Evolutionary conservation across 2,329 filamentous ascomycete genomes (phyloP).

Genomic region (Coniella lustricola): DNA sequence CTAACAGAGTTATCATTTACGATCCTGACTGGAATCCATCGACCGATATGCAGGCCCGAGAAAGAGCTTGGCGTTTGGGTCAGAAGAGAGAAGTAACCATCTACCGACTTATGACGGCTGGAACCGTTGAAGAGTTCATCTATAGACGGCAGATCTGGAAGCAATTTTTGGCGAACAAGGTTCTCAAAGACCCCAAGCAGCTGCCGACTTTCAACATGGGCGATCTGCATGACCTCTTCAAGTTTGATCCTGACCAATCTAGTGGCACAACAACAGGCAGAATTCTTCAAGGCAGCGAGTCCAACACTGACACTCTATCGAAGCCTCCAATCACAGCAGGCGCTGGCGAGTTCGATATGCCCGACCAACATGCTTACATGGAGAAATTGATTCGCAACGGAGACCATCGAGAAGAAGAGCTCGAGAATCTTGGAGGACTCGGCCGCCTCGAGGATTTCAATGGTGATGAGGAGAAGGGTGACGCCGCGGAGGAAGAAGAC

Average conservation of each 20-base stretch:
- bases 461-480: constrained; percentile 38
- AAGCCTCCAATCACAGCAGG: constrained; percentile 14
- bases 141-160: constrained; percentile 99
- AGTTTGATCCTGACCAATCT: constrained; percentile 59
- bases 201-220: constrained; percentile 83
- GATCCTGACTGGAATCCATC: constrained; percentile 99
- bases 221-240: constrained; percentile 89
- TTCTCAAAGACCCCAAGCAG: constrained; percentile 89
- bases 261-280: constrained; percentile 75
- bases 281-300: constrained; percentile 82
- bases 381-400: constrained; percentile 10
- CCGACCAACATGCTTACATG: constrained; percentile 9
- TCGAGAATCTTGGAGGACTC: constrained; percentile 41
- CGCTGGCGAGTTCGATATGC: constrained; percentile 12
- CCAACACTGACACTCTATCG: constrained; percentile 34
- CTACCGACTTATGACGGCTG: constrained; percentile 94
- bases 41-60: constrained; percentile 88
- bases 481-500: constrained; percentile 49
- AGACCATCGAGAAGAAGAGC: constrained; percentile 23
- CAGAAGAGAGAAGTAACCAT: constrained; percentile 95
- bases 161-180: constrained; percentile 94
- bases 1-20: constrained; percentile 94
- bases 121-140: constrained; percentile 98
- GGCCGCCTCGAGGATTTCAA: constrained; percentile 59
- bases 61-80: constrained; percentile 90